These are phyloP conservation scores for Neurospora discreta DNA, from an alignment of 495 filamentous ascomycete species.

Conservation along the genomic window DNA sequence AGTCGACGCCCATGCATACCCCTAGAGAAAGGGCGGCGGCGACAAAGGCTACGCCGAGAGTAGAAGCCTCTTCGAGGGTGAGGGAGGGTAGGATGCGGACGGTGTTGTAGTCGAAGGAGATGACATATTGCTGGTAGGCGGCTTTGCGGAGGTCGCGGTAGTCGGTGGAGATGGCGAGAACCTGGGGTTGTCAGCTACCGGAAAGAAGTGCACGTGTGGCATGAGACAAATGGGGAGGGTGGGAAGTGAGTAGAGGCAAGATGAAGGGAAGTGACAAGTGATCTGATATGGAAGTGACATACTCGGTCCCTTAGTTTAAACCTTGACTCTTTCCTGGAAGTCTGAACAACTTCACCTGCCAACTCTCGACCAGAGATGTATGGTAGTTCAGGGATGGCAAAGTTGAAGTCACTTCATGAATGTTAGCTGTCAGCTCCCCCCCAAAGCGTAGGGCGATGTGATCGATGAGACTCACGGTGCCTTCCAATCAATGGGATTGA, in stretches of 20 bases:
- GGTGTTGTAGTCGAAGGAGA: slow-evolving; percentile 52
- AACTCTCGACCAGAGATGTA: slow-evolving; percentile 58
- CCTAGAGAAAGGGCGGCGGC: slow-evolving; percentile 48
- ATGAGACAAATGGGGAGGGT: not conserved
- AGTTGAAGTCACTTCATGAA: slow-evolving; percentile 46
- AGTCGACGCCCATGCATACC: slow-evolving; percentile 50
- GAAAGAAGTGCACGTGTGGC: not conserved
- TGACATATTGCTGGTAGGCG: slow-evolving; percentile 57
- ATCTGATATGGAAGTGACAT: slow-evolving; percentile 1
- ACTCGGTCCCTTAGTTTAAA: slow-evolving; percentile 44
- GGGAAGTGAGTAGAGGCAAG: not conserved
- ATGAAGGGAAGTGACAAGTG: not conserved
- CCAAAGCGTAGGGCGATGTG: not conserved
- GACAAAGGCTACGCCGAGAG: slow-evolving; percentile 54
- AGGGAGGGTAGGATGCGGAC: slow-evolving; percentile 41
- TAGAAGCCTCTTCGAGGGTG: slow-evolving; percentile 41
- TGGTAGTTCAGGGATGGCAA: slow-evolving; percentile 50
- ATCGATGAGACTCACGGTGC: slow-evolving; percentile 39
- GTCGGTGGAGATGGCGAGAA: slow-evolving; percentile 57
- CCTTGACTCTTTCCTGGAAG: slow-evolving; percentile 29
- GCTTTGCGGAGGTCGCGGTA: slow-evolving; percentile 60
- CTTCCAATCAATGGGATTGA: slow-evolving; percentile 70
- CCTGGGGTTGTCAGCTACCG: slow-evolving; percentile 9
- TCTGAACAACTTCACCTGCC: slow-evolving; percentile 46
- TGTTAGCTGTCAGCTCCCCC: not conserved